Base-by-base conservation (phyloP, 768 basidiomycete genomes). In the Leccinum obscurum region DNA sequence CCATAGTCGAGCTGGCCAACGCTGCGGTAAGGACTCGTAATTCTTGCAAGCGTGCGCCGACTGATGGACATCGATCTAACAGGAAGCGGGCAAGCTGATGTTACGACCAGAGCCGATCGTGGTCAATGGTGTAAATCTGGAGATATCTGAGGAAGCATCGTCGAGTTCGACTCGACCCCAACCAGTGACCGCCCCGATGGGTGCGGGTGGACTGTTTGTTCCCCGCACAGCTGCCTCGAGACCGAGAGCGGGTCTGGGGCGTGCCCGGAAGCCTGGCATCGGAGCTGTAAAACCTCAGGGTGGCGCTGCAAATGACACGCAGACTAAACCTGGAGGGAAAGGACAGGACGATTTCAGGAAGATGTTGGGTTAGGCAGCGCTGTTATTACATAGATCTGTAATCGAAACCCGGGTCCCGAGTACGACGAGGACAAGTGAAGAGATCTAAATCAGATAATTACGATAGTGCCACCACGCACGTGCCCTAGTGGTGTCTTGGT, bases 31-130 rank as follows among this genome's bases (percentile, higher is more conserved):
- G 85, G 73, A 30, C 52, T 24, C 30, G 8, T 13, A 6, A 5
- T 15, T 2, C 4, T 32, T 41, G 26, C 24, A 35, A 13, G 14
- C 46, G 32, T 34, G 34, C 28, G 54, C 46, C 9, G 24, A 46
- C 52, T 57, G 30, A 53, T 34, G 34, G 14, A 48, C 9, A 56
- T 24, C 11, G 24, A 66, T 46, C 44, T 46, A 2, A 17, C 64
- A 96, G 94, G 95, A 95, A 73, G 92, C 87, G 3, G 92, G 93
- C 35, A 87, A 87, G 64, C 74, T 96, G 4, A 72, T 97, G 7
- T 77, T 97, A 26, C 81, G 83, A 8, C 67, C 85, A 4, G 89
- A 92, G 46, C 85, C 92, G 15, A 79, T 97, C 56, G 69, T 85
- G 11, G 91, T 92, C 76, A 81, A 83, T 50, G 90, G 84, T 3